phyloP scores from a whole-genome alignment of 345 rosid genomes.

The Mercurialis annua region DNA sequence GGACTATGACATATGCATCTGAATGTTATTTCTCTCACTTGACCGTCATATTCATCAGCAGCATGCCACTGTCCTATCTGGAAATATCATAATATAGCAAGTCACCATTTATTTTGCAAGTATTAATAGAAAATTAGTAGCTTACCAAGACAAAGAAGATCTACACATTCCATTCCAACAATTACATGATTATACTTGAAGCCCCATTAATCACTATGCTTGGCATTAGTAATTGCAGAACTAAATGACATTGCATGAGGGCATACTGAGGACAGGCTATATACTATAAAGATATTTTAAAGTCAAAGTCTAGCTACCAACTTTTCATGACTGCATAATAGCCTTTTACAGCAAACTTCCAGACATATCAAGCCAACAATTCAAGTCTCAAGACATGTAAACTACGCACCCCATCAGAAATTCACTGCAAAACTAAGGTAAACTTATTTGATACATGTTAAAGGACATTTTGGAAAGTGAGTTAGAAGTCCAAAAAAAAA shows the following conservation, averaged over 20 bases:
- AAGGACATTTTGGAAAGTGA: no score
- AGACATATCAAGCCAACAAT: neutral
- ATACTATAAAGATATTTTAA: neutral
- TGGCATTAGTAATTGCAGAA: neutral
- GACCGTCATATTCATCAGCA: conserved; percentile 92
- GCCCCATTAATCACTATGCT: neutral
- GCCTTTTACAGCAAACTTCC: neutral
- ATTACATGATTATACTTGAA: neutral
- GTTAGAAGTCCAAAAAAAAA: neutral
- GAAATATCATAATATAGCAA: conserved; percentile 25
- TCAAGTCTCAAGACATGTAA: neutral
- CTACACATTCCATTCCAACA: neutral
- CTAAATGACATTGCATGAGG: neutral
- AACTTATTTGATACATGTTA: no score
- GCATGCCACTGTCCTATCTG: conserved; percentile 95
- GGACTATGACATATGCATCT: conserved; percentile 85
- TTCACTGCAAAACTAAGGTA: no score
- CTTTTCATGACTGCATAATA: neutral
- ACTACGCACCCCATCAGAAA: neutral
- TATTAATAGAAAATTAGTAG: neutral
- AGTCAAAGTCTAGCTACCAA: neutral
- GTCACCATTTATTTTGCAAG: neutral
- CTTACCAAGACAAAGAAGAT: neutral
- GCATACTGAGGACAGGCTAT: no score
- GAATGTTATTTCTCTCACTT: conserved; percentile 90